phyloP scores from a whole-genome alignment of 306 rosid genomes.

The Inga laurina region DNA sequence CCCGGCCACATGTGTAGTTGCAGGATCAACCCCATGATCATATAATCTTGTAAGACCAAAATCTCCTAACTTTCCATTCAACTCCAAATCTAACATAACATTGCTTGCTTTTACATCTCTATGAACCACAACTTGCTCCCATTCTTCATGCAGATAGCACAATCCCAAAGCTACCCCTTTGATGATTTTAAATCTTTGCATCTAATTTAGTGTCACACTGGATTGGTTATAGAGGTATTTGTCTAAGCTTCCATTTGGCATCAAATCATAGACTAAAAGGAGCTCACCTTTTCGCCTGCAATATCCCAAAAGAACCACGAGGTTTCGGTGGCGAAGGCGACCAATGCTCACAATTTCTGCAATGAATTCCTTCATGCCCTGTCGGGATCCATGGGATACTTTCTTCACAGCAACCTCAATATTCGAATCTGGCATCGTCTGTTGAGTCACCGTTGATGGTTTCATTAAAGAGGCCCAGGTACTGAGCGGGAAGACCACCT shows the following conservation, averaged over 20 bases:
- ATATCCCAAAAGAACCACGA: background rate
- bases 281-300: background rate
- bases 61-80: background rate
- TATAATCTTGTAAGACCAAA: background rate
- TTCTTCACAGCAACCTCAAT: background rate
- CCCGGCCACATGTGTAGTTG: background rate
- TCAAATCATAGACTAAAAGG: background rate
- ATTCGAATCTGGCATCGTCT: no score
- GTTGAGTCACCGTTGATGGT: constrained; percentile 38
- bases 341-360: background rate
- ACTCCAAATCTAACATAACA: no score
- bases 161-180: no score
- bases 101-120: no score
- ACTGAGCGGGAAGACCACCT: constrained; percentile 35
- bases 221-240: background rate
- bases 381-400: background rate
- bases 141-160: no score
- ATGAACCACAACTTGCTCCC: no score
- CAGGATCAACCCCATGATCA: background rate
- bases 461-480: constrained; percentile 56
- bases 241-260: background rate
- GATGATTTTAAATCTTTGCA: no score
- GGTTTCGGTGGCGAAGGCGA: background rate
- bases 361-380: background rate
- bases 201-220: background rate